Evolutionary conservation across 352 stramenopile genomes (phyloP).

Genomic region (Phytopythium ostracodes): DNA sequence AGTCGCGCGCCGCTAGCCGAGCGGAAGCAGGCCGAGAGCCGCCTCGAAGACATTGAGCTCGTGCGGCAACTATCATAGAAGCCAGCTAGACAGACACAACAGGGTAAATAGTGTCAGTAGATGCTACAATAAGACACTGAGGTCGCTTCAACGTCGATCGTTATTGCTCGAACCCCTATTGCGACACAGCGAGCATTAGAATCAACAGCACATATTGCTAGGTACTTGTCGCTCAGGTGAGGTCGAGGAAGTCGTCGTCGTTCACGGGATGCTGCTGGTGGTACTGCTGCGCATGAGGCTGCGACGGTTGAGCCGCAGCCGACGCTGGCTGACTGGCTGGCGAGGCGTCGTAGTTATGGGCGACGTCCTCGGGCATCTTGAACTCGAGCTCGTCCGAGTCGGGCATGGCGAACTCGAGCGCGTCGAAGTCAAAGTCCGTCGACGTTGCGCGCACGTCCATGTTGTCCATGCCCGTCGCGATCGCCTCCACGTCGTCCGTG

Average conservation of each 20-base stretch:
- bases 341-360: slow-evolving; percentile 7
- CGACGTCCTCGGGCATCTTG: slow-evolving; percentile 17
- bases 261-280: slow-evolving; percentile 15
- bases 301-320: slow-evolving; percentile 14
- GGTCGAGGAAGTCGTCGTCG: slow-evolving; percentile 69
- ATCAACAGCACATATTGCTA: neutral
- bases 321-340: slow-evolving; percentile 14
- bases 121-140: neutral
- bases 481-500: neutral
- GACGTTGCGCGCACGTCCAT: slow-evolving; percentile 9
- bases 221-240: slow-evolving; percentile 37
- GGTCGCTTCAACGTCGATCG: neutral
- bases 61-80: slow-evolving; percentile 38
- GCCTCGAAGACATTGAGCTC: slow-evolving; percentile 51
- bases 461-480: neutral
- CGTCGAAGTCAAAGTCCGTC: slow-evolving; percentile 63
- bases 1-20: slow-evolving; percentile 17
- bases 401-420: slow-evolving; percentile 59
- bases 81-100: no score
- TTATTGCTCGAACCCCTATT: neutral
- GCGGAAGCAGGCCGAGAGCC: slow-evolving; percentile 35
- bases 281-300: slow-evolving; percentile 14
- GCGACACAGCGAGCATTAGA: neutral
- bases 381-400: slow-evolving; percentile 34
- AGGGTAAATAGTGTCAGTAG: neutral